Evolutionary conservation across 345 rosid species (phyloP).

Genomic region (Murraya koenigii): DNA sequence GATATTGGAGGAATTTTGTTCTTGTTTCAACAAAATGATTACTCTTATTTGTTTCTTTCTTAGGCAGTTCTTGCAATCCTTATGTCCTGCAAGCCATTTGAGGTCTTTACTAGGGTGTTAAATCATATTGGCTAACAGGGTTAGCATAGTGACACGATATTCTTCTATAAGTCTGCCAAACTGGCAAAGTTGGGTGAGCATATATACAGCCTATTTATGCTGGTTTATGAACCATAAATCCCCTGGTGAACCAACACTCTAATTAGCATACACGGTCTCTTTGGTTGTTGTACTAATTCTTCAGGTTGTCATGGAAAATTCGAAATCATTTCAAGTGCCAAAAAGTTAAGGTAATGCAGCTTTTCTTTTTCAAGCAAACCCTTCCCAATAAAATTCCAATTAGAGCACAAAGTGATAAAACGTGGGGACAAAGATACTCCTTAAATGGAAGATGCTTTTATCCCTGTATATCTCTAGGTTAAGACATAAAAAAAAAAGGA

Average conservation of each 20-base stretch:
- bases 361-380: not conserved
- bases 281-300: no score
- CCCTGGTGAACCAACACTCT: no score
- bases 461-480: not conserved
- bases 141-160: not conserved
- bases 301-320: not conserved
- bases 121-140: no score
- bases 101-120: not conserved
- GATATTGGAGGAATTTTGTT: not conserved
- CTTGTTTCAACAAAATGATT: not conserved
- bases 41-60: not conserved
- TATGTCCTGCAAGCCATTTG: not conserved
- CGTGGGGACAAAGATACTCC: not conserved
- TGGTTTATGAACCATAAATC: no score
- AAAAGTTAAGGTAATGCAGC: not conserved
- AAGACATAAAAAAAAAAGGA: not conserved
- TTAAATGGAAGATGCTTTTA: not conserved
- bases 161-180: not conserved
- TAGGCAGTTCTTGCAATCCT: not conserved
- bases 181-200: not conserved
- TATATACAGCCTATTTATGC: not conserved
- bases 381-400: not conserved
- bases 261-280: no score
- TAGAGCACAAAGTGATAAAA: not conserved
- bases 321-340: no score